Evolutionary conservation across 805 yeast species (phyloP), one percentile per base, ranked within the genome.

Genomic region (Wickerhamiella bombiphila): DNA sequence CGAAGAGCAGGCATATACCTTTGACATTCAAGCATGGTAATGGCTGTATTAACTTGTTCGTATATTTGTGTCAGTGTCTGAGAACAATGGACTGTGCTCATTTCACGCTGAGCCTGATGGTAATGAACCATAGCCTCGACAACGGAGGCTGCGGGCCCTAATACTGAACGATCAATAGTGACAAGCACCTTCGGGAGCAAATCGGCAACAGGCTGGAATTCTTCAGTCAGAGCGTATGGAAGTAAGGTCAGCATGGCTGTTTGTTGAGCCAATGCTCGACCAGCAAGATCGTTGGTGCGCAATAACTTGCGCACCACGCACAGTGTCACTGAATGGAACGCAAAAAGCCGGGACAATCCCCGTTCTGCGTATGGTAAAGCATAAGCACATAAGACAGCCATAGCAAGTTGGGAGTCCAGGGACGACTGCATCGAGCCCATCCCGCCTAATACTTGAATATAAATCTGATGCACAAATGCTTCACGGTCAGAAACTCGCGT

Each of bases 321-420:
- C 4, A 39, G 34, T 1, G 45, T 39, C 13, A 42, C 31, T 0
- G 47, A 50, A 21, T 50, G 51, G 22, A 47, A 16, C 9, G 31
- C 34, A 9, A 44, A 33, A 18, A 50, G 39, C 3, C 46, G 39
- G 4, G 24, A 22, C 20, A 46, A 22, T 13, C 45, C 49, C 17
- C 45, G 42, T 5, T 42, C 49, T 4, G 30, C 35, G 32, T 22
- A 43, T n/a, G 42, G 42, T 22, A 50, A 31, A 1, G 44, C 33
- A 30, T 36, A 49, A 34, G 40, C 42, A 35, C 47, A 42, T 11
- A 46, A 19, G 3, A 47, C 29, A 3, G 49, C 37, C 15, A 41
- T 19, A 3, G 47, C 50, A 14, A 47, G 29, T 9, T 36, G 43
- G 3, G 40, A 40, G 26, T 47, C 45, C 7, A 45, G 30, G 21